Base-by-base conservation (phyloP, 2,329 filamentous ascomycete species). In the Phaeosphaeria sp. region DNA sequence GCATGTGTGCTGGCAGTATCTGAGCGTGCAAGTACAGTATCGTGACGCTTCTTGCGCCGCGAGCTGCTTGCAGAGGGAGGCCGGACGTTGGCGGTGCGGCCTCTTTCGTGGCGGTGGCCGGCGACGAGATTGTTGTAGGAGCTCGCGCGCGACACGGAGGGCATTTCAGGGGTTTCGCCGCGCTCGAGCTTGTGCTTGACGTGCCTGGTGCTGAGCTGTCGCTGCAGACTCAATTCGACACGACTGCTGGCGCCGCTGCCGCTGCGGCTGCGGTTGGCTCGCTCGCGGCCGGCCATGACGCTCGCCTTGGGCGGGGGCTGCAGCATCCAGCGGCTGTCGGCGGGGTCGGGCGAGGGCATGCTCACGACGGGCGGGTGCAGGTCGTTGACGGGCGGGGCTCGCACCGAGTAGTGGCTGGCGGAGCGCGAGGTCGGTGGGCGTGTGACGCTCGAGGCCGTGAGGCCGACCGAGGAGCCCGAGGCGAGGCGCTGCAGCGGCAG, bases 261-360 rank as follows among this genome's bases (percentile, higher is more conserved):
- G 70, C 87, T 90, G 36, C 81, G 81, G 63, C 86, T 89, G 53
- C 88, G 81, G 67, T 84, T 86, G 3, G 63, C 88, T 27, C 87
- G 86, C 36, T 91, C 86, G 74, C 93, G 95, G 64, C 93, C 93
- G 63, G 90, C 90, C 93, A 97, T 97, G 58, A 97, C 84, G 74
- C 90, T 93, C 55, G 93, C 92, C 33, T 89, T 87, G n/a, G 93
- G 93, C 1, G 93, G 92, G 1, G 93, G 93, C 72, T 96, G 92
- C 51, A 96, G 81, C 93, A 97, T 97, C 93, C 93, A 97, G 71
- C 84, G 85, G 54, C 90, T 89, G 58, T 91, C 92, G 54, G 88
- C 87, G 71, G 82, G 87, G 72, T 86, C 88, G 39, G 83, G 84
- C 15, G 89, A 90, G 55, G 86, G 90, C 77, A 88, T 91, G 75